Evolutionary conservation across 2,329 filamentous ascomycete species (phyloP).

Genomic region (Orbilia ellipsospora): DNA sequence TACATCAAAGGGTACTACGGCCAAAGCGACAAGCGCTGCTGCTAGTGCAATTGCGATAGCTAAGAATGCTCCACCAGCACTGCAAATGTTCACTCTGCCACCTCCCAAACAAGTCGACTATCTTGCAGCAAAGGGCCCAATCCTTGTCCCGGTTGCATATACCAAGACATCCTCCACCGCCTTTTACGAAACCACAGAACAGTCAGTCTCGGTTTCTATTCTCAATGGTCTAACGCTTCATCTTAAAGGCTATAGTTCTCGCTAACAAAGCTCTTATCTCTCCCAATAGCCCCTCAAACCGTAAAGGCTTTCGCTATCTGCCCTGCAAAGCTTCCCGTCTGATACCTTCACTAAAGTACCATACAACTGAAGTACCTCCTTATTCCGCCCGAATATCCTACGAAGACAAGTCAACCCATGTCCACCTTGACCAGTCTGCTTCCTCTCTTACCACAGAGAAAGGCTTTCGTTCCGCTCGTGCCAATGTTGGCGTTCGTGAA

Average conservation of each 20-base stretch:
- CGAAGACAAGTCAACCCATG: conserved; percentile 86
- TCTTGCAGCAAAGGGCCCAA: conserved; percentile 36
- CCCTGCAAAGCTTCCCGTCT: conserved; percentile 89
- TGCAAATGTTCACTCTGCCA: conserved; percentile 55
- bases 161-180: conserved; percentile 61
- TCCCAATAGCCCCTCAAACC: conserved; percentile 68
- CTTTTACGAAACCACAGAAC: conserved; percentile 73
- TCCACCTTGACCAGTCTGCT: conserved; percentile 81
- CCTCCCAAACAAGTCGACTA: conserved; percentile 66
- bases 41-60: neutral
- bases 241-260: conserved; percentile 61
- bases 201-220: conserved; percentile 65
- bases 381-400: conserved; percentile 88
- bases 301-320: conserved; percentile 83
- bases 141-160: conserved; percentile 45
- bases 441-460: conserved; percentile 87
- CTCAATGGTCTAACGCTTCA: neutral
- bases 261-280: conserved; percentile 62
- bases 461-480: conserved; percentile 89
- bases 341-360: conserved; percentile 86
- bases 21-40: conserved; percentile 4
- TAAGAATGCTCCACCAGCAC: conserved; percentile 38
- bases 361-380: conserved; percentile 85
- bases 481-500: conserved; percentile 89
- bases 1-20: conserved; percentile 9